Conservation (phyloP, 441 rosid genomes). For the Euphorbia celastroides region DNA sequence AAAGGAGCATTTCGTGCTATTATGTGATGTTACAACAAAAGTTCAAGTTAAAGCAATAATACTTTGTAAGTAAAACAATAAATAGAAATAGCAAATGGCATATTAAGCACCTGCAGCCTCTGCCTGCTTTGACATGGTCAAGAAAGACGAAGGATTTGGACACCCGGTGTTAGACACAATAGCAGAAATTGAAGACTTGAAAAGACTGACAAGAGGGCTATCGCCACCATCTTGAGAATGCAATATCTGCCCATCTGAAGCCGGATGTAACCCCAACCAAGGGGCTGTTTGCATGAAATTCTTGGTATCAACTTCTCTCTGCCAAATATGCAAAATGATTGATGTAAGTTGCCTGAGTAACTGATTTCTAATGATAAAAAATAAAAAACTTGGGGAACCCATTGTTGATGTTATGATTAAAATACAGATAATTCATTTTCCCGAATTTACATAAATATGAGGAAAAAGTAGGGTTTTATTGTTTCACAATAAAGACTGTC, state of each 20-base stretch:
- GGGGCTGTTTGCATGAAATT: conserved; percentile 96
- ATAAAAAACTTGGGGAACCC: conserved; percentile 3
- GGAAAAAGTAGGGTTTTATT: neutral
- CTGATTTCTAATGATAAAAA: conserved; percentile 11
- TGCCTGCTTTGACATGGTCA: conserved; percentile 96
- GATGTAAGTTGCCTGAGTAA: conserved; percentile 23
- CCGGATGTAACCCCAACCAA: conserved; percentile 89
- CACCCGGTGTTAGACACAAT: conserved; percentile 74
- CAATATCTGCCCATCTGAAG: conserved; percentile 80
- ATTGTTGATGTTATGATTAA: neutral
- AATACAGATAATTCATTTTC: neutral
- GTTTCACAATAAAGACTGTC: neutral
- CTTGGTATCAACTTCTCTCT: conserved; percentile 89
- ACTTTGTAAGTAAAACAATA: conserved; percentile 9
- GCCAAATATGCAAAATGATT: conserved; percentile 25
- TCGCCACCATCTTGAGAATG: conserved; percentile 75
- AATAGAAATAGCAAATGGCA: conserved; percentile 1
- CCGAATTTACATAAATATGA: neutral
- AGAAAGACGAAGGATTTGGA: conserved; percentile 78
- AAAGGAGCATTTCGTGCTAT: neutral
- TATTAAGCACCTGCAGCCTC: conserved; percentile 91
- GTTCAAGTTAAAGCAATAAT: neutral
- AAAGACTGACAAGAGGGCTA: conserved; percentile 87
- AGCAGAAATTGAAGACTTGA: conserved; percentile 80
- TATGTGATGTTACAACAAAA: conserved; percentile 2